Conservation (phyloP, 139 green algal genomes). For the Chlamydomonas urium region DNA sequence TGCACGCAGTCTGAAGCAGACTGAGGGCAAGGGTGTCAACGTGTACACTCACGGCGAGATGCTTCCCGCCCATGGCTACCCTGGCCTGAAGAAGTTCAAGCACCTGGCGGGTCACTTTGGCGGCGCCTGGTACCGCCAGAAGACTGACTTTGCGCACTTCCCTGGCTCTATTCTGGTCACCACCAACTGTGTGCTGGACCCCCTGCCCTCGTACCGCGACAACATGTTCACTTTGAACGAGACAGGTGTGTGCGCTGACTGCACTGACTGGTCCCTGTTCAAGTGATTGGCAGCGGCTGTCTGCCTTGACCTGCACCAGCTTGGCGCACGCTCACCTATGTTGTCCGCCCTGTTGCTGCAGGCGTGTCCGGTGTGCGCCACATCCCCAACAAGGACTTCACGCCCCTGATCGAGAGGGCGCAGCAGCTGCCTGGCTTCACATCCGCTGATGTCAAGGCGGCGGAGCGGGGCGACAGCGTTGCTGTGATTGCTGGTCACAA, state of each 20-base stretch:
- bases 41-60: slow-evolving; percentile 82
- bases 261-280: neutral
- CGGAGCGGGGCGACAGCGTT: neutral
- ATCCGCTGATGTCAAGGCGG: neutral
- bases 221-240: slow-evolving; percentile 69
- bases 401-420: slow-evolving; percentile 39
- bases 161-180: slow-evolving; percentile 63
- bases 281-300: neutral
- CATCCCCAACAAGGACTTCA: slow-evolving; percentile 47
- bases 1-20: slow-evolving; percentile 10
- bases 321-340: neutral
- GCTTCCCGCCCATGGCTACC: slow-evolving; percentile 71
- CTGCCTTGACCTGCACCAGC: neutral
- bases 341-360: slow-evolving; percentile 19
- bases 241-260: slow-evolving; percentile 20
- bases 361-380: slow-evolving; percentile 40
- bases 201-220: slow-evolving; percentile 41
- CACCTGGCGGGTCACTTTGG: slow-evolving; percentile 19
- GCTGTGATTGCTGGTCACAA: neutral
- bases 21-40: slow-evolving; percentile 19
- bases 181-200: slow-evolving; percentile 76
- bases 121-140: slow-evolving; percentile 61
- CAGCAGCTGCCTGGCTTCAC: slow-evolving; percentile 47
- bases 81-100: slow-evolving; percentile 51
- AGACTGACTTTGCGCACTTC: slow-evolving; percentile 58